Conservation (phyloP, 1,284 basidiomycete species). For the Marasmius oreades region DNA sequence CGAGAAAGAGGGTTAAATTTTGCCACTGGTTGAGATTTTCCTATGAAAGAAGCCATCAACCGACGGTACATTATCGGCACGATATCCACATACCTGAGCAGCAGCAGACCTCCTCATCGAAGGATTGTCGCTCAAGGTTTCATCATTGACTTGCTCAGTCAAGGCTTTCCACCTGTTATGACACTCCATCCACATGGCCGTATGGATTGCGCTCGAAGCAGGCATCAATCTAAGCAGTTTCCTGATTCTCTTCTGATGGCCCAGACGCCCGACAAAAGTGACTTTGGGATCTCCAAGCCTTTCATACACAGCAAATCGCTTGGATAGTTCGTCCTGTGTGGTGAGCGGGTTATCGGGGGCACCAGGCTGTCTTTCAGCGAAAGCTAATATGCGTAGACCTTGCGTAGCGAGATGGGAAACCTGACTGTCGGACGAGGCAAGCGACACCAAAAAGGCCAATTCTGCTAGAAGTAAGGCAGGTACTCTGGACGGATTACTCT, state of each 20-base stretch:
- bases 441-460: constrained; percentile 64
- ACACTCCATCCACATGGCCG: constrained; percentile 81
- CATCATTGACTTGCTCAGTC: constrained; percentile 43
- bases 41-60: constrained; percentile 33
- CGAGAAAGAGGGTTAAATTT: constrained; percentile 80
- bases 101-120: not conserved
- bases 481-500: constrained; percentile 46
- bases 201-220: constrained; percentile 59
- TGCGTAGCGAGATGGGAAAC: constrained; percentile 67
- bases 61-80: no score
- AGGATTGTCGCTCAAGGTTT: constrained; percentile 23
- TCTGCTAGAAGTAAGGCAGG: constrained; percentile 65
- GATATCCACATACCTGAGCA: not conserved
- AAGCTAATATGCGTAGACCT: constrained; percentile 62
- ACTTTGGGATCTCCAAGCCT: constrained; percentile 73
- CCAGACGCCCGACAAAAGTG: constrained; percentile 67
- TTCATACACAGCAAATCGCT: constrained; percentile 71
- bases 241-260: constrained; percentile 78
- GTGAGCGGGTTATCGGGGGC: constrained; percentile 46
- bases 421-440: constrained; percentile 63
- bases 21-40: constrained; percentile 84
- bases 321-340: constrained; percentile 58
- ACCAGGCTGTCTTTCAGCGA: constrained; percentile 57
- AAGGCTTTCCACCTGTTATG: constrained; percentile 66
- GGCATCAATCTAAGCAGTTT: constrained; percentile 66